Evolutionary conservation across 257 asterid species (phyloP), one percentile per base, ranked within the genome.

Genomic region (Catharanthus roseus): DNA sequence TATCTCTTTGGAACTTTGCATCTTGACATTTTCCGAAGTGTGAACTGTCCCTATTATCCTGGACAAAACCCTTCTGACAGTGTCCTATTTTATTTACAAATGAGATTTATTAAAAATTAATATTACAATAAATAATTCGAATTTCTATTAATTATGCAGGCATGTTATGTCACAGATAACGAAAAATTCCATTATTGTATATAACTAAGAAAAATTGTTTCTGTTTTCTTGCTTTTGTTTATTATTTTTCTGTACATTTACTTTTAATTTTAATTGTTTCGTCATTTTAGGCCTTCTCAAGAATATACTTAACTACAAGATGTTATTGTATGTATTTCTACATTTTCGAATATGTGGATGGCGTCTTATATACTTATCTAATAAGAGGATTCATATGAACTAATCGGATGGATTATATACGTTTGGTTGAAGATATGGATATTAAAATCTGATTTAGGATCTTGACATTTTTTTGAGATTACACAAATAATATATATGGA

Each of bases 21-120:
- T 65, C 69, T 73, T 34, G 76, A 75, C 81, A 77, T 77, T 81
- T 77, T 74, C 82, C 78, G 79, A 81, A 71, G 74, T 77, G 77
- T 77, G 83, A 81, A 83, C 77, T 88, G 88, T 81, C 78, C 85
- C 81, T 79, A 77, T 77, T 83, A 81, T 77, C 82, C 85, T 84
- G 71, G 81, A 79, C 85, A 84, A 49, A 68, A 42, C 79, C 72
- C 79, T 77, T 69, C 74, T 80, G 81, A 79, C 82, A 81, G 41
- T 57, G 36, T 65, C 75, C 64, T 82, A 67, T 67, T 77, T 68
- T 74, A 79, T 62, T 62, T 47, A 72, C 70, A 57, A 66, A 73
- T 44, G 9, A 45, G 41, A 71, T 50, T 72, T 39, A n/a, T 65
- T 64, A 50, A 38, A 19, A 16, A 15, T 49, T 36, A 5, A 55